Evolutionary conservation across 441 rosid species (phyloP).

Genomic region (Erysimum cheiri): DNA sequence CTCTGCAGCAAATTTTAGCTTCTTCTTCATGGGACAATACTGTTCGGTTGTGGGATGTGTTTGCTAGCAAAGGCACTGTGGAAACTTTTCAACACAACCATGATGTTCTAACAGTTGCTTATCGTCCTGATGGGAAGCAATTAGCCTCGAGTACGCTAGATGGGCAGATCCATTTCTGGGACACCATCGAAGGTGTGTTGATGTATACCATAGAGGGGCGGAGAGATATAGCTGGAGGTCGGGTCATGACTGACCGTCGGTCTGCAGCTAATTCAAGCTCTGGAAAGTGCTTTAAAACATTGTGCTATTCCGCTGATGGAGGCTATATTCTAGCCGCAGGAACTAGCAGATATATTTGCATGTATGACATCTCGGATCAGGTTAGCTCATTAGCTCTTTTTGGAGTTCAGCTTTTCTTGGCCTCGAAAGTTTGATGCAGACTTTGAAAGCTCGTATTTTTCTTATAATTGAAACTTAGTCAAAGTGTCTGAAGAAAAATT

Average conservation of each 20-base stretch:
- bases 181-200: conserved; percentile 80
- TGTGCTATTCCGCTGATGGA: conserved; percentile 97
- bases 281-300: conserved; percentile 90
- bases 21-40: conserved; percentile 99
- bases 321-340: conserved; percentile 95
- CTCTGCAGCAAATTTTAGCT: conserved; percentile 77
- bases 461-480: conserved; percentile 25
- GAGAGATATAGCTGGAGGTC: conserved; percentile 97
- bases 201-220: conserved; percentile 98
- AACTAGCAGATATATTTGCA: conserved; percentile 93
- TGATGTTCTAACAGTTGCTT: conserved; percentile 86
- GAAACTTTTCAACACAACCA: conserved; percentile 92
- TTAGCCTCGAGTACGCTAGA: conserved; percentile 92
- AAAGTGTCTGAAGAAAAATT: conserved; percentile 21
- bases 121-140: conserved; percentile 97
- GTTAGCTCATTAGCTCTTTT: conserved; percentile 49
- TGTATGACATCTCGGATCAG: conserved; percentile 98
- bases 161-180: conserved; percentile 98
- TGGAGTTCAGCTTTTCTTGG: conserved; percentile 19
- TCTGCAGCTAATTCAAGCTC: conserved; percentile 95
- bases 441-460: conserved; percentile 18
- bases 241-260: conserved; percentile 87
- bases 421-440: conserved; percentile 18
- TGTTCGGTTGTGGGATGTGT: conserved; percentile 93
- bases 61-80: conserved; percentile 88